Percentiles rank a stretch among this genome's conserved stretches.
Evolutionary conservation across 108 stramenopile species (phyloP).

Genomic region (Fistulifera pelliculosa): DNA sequence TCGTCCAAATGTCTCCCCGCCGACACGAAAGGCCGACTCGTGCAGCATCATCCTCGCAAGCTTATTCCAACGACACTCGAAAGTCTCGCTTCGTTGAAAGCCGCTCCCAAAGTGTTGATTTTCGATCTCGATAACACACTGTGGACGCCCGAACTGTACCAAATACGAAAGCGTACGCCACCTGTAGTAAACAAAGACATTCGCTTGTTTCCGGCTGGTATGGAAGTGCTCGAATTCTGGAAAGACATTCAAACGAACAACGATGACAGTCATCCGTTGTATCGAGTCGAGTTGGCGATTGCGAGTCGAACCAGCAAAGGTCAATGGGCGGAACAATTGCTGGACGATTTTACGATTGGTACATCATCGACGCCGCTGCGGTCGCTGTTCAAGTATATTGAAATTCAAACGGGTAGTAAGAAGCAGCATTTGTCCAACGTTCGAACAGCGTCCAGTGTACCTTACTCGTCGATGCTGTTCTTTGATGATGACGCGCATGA

Average conservation of each 20-base stretch:
- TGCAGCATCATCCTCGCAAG: too few relatives aligned
- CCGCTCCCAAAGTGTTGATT: constrained; percentile 26
- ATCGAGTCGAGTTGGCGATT: constrained; percentile 45
- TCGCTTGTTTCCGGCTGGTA: constrained; percentile 40
- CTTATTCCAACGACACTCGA: background rate
- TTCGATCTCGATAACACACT: constrained; percentile 51
- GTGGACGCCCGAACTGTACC: constrained; percentile 66
- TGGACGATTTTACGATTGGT: constrained; percentile 30
- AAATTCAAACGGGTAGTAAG: constrained; percentile 73
- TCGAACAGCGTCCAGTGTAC: constrained; percentile 30
- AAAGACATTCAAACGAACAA: constrained; percentile 1
- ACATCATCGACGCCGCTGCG: constrained; percentile 16
- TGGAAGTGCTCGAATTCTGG: constrained; percentile 34
- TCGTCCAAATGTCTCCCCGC: too few relatives aligned
- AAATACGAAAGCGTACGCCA: constrained; percentile 37
- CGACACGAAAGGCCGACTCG: too few relatives aligned
- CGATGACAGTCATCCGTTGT: background rate
- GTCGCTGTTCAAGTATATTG: constrained; percentile 44
- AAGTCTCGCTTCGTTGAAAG: background rate
- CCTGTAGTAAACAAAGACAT: constrained; percentile 62
- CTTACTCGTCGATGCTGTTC: constrained; percentile 75
- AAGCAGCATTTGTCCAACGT: constrained; percentile 58
- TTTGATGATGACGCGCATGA: constrained; percentile 78
- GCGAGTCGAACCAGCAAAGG: constrained; percentile 63
- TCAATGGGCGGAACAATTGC: constrained; percentile 53